Evolutionary conservation across 257 asterid species (phyloP).

Genomic region (Oldenlandia corymbosa): DNA sequence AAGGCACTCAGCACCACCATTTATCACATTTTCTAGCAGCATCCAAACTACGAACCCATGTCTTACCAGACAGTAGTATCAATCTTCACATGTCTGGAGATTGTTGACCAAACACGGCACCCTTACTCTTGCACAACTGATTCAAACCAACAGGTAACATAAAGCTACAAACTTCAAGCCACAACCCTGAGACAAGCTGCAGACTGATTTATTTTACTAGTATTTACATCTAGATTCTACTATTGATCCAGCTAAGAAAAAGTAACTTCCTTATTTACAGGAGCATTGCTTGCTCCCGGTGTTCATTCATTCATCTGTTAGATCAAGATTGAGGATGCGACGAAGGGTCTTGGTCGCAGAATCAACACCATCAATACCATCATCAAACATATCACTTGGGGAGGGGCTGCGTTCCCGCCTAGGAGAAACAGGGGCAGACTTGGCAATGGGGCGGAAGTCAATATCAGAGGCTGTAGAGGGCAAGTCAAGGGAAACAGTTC

Average conservation of each 20-base stretch:
- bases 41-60: slow-evolving; percentile 12
- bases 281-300: slow-evolving; percentile 29
- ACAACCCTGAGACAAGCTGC: slow-evolving; percentile 21
- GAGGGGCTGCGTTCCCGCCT: slow-evolving; percentile 49
- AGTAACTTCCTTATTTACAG: slow-evolving; percentile 36
- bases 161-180: slow-evolving; percentile 14
- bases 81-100: slow-evolving; percentile 26
- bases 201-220: slow-evolving; percentile 38
- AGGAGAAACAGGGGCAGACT: slow-evolving; percentile 87
- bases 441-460: slow-evolving; percentile 44
- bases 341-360: slow-evolving; percentile 85
- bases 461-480: slow-evolving; percentile 40
- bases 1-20: slow-evolving; percentile 13
- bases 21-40: slow-evolving; percentile 18
- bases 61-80: slow-evolving; percentile 4
- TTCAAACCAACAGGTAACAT: slow-evolving; percentile 11
- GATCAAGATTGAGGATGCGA: slow-evolving; percentile 94
- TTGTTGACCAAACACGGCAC: slow-evolving; percentile 32
- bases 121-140: slow-evolving; percentile 32
- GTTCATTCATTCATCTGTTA: slow-evolving; percentile 44
- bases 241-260: slow-evolving; percentile 24
- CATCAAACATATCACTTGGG: slow-evolving; percentile 32
- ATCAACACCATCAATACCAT: slow-evolving; percentile 46
- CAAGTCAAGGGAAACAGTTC: slow-evolving; percentile 72
- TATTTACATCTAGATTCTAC: slow-evolving; percentile 32